phyloP scores from a whole-genome alignment of 495 filamentous ascomycete genomes.

The Chaetomidium leptoderma region DNA sequence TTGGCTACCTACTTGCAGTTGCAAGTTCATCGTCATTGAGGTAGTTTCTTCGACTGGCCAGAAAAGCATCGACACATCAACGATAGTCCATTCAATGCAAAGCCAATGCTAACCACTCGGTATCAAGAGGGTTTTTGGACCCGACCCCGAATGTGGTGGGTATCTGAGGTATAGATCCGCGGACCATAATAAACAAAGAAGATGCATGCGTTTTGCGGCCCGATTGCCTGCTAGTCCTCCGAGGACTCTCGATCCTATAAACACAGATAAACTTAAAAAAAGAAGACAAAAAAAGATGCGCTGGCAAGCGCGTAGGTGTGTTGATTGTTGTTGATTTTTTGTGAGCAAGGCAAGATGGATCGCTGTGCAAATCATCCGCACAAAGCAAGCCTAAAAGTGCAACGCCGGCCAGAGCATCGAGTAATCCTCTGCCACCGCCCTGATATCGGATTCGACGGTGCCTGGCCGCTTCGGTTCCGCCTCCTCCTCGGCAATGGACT shows the following conservation, averaged over 20 bases:
- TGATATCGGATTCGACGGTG: slow-evolving; percentile 24
- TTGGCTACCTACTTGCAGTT: too few species aligned
- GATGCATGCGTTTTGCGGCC: neutral
- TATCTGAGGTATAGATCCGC: slow-evolving; percentile 2
- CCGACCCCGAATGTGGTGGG: slow-evolving; percentile 5
- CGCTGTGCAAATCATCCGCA: neutral
- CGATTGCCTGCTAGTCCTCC: neutral
- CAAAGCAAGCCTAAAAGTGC: slow-evolving; percentile 22
- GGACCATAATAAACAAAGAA: neutral
- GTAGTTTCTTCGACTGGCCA: too few species aligned
- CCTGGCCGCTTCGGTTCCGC: slow-evolving; percentile 13
- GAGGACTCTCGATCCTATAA: neutral
- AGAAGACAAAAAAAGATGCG: neutral
- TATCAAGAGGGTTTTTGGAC: neutral
- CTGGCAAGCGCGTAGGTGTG: slow-evolving; percentile 6
- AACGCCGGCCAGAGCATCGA: slow-evolving; percentile 36
- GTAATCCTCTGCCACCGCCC: slow-evolving; percentile 27
- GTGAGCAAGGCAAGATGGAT: neutral
- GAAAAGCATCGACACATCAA: neutral
- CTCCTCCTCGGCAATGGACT: slow-evolving; percentile 18
- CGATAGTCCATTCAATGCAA: neutral
- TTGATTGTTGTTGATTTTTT: neutral
- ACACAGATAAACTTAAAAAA: neutral
- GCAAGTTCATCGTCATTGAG: too few species aligned
- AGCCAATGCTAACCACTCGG: neutral